Evolutionary conservation across 1,284 basidiomycete species (phyloP).

Genomic region (Ganoderma sp.): DNA sequence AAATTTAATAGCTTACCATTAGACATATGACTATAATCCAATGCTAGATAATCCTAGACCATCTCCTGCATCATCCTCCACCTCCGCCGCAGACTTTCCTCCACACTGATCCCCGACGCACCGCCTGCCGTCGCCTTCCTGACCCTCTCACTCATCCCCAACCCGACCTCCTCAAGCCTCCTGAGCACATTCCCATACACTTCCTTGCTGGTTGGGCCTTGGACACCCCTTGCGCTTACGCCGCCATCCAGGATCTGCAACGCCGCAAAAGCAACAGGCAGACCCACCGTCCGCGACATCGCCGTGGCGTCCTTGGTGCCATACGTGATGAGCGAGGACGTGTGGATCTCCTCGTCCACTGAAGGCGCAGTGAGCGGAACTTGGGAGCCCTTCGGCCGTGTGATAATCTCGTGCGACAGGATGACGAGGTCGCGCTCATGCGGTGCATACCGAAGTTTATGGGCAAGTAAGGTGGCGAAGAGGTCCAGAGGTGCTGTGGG

Average conservation of each 20-base stretch:
- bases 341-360: conserved; percentile 63
- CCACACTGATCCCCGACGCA: conserved; percentile 20
- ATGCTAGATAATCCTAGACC: not conserved
- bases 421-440: conserved; percentile 89
- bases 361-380: conserved; percentile 19
- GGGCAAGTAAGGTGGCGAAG: conserved; percentile 77
- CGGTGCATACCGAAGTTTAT: conserved; percentile 75
- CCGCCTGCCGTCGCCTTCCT: conserved; percentile 19
- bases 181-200: conserved; percentile 69
- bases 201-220: conserved; percentile 63
- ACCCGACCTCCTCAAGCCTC: conserved; percentile 64
- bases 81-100: conserved; percentile 21
- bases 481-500: conserved; percentile 74
- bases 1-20: not conserved
- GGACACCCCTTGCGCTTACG: conserved; percentile 66
- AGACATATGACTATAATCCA: not conserved
- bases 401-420: conserved; percentile 83
- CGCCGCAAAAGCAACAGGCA: conserved; percentile 37
- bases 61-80: conserved; percentile 21
- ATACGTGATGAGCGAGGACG: conserved; percentile 76
- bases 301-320: conserved; percentile 73
- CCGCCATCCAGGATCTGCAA: conserved; percentile 57
- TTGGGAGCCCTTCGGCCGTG: conserved; percentile 36
- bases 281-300: conserved; percentile 89
- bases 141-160: conserved; percentile 69